Evolutionary conservation across 305 asterid species (phyloP), one percentile per base, ranked within the genome.

Genomic region (Petunia hybrid): DNA sequence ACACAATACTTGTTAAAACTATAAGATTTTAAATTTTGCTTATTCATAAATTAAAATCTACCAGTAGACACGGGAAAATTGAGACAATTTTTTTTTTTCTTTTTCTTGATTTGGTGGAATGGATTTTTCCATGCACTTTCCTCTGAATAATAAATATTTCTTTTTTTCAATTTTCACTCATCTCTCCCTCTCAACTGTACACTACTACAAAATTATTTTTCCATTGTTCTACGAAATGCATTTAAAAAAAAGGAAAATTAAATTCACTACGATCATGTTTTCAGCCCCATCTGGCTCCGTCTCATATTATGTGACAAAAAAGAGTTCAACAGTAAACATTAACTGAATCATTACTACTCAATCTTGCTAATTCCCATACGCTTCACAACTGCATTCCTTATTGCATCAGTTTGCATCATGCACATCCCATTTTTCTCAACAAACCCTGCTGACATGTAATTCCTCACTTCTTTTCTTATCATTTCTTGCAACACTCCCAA

Each of bases 391-490:
- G 87, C 90, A 80, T 89, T 87, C 78, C 84, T 84, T 71, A 84
- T 83, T 53, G 86, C 86, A 36, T 89, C 92, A 0, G 77, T 86
- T 84, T 77, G 83, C 82, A 51, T 80, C 69, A 56, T 80, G 75
- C 73, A 71, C 6, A 82, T 0, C 1, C 90, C 91, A 8, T 83
- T 85, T 43, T 69, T 71, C 9, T 87, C 88, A 2, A 83, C 39
- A 22, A 74, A 53, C 7, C 78, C 78, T 60, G 55, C 66, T 51
- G 71, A 79, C 94, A 92, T 91, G 88, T 88, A 92, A 77, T 75
- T 88, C 88, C 90, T 84, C 70, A 92, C 97, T 85, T 92, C 97
- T 65, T 86, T 87, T 84, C 89, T 87, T 57, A 92, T 91, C 91
- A 91, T 89, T 48, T 85, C 95, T 84, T 92, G 95, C 90, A 92